Evolutionary conservation across 2,329 filamentous ascomycete species (phyloP), one percentile per base, ranked within the genome.

Genomic region (Arthrocladium fulminans): DNA sequence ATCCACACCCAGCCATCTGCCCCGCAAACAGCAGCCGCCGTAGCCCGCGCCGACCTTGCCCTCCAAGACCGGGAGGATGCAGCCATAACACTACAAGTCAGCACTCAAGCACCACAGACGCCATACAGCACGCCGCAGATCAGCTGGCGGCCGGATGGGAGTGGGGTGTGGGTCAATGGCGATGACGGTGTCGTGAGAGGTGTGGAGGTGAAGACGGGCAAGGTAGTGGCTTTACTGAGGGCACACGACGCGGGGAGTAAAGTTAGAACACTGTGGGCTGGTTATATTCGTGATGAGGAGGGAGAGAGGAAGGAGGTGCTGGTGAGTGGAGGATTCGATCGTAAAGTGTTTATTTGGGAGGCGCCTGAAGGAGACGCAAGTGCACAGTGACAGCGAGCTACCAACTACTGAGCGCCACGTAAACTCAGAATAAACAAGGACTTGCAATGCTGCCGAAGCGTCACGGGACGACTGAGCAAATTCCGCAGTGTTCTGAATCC

Each of bases 261-360:
- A 59, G 71, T 82, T 20, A 63, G 79, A 24, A 77, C 75, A 58
- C 64, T 81, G 20, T 80, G 75, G 71, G 72, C 75, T 2, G 78
- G 76, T 0, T 62, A 58, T 47, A 63, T 77, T 13, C 51, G 60
- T 19, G 49, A 58, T 45, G 54, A 54, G 9, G 25, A 37, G 20
- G 49, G 42, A 12, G 48, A 50, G 47, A 43, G 46, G 53, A 53
- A 29, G 56, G 54, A 56, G 68, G 71, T 73, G 61, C 58, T 83
- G 47, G 67, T 83, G 24, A 81, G 76, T 63, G 80, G 80, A 20
- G 80, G 79, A 1, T 83, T 83, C 62, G 80, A 83, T 64, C 77
- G 77, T 58, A 73, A 65, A 52, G 62, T 83, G 51, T 70, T 82
- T 52, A 61, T 81, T 27, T 83, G 80, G 80, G 32, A 47, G 15